Percentiles rank a stretch among this genome's conserved stretches.
Evolutionary conservation across 2,329 filamentous ascomycete genomes (phyloP).

Genomic region (Didymella sp.): DNA sequence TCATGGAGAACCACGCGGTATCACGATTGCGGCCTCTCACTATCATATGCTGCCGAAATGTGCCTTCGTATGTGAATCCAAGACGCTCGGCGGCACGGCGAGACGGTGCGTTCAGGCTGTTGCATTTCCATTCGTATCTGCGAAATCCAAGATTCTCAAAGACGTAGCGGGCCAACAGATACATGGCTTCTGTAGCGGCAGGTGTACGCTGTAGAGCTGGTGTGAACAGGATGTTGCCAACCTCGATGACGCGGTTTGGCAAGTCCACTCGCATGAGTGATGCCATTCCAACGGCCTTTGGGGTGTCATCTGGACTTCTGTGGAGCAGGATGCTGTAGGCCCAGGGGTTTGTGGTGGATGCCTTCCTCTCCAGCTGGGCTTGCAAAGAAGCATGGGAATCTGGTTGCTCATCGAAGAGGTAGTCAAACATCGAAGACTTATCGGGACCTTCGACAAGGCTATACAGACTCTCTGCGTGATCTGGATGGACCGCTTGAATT

Average conservation of each 20-base stretch:
- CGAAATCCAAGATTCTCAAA: slow-evolving; percentile 62
- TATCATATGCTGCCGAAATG: slow-evolving; percentile 68
- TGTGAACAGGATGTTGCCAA: slow-evolving; percentile 64
- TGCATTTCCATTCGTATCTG: slow-evolving; percentile 70
- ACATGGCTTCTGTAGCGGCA: slow-evolving; percentile 65
- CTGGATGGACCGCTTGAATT: slow-evolving; percentile 4
- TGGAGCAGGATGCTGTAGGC: slow-evolving; percentile 20
- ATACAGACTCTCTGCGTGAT: slow-evolving; percentile 16
- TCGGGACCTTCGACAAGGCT: slow-evolving; percentile 4
- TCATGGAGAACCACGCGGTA: slow-evolving; percentile 66
- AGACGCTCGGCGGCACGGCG: slow-evolving; percentile 62
- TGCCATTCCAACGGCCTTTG: slow-evolving; percentile 18
- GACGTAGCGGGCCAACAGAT: slow-evolving; percentile 61
- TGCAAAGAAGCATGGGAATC: slow-evolving; percentile 6
- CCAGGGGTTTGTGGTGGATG: slow-evolving; percentile 23
- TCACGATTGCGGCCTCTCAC: slow-evolving; percentile 64
- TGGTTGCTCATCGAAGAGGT: slow-evolving; percentile 24
- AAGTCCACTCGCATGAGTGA: slow-evolving; percentile 51
- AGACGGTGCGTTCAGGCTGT: slow-evolving; percentile 63
- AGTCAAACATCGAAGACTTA: slow-evolving; percentile 19
- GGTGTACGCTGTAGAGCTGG: slow-evolving; percentile 60
- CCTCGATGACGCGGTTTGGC: slow-evolving; percentile 60
- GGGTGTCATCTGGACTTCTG: neutral
- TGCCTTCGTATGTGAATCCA: slow-evolving; percentile 66
- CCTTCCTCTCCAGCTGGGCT: slow-evolving; percentile 10